Evolutionary conservation across 768 basidiomycete genomes (phyloP).

Genomic region (Leccinum subgranulosum): DNA sequence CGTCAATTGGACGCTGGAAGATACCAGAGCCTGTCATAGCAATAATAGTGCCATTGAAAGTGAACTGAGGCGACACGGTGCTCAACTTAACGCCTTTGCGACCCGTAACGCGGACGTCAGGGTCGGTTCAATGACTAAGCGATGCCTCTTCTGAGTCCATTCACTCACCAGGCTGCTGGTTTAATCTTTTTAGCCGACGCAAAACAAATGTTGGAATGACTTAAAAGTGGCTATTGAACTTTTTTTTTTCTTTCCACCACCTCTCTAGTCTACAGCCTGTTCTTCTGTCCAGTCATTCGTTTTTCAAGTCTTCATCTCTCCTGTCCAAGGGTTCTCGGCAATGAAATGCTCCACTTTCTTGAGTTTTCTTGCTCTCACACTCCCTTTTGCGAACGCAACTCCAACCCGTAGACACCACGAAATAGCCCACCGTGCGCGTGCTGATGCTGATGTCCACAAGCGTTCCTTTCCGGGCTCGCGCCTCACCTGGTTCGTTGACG

Average conservation of each 20-base stretch:
- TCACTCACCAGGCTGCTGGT: neutral
- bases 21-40: constrained; percentile 4
- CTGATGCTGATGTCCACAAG: constrained; percentile 34
- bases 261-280: neutral
- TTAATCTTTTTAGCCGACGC: constrained; percentile 16
- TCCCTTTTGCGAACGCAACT: constrained; percentile 34
- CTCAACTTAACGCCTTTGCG: neutral
- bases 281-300: constrained; percentile 23
- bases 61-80: neutral
- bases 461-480: constrained; percentile 36
- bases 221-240: neutral
- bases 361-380: constrained; percentile 33
- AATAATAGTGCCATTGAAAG: neutral
- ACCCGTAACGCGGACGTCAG: neutral
- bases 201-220: constrained; percentile 12
- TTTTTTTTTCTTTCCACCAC: constrained; percentile 3
- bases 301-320: constrained; percentile 4
- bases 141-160: neutral
- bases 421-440: constrained; percentile 43
- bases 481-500: constrained; percentile 54
- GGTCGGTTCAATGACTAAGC: neutral
- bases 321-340: neutral
- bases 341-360: constrained; percentile 31
- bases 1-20: constrained; percentile 17
- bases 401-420: constrained; percentile 36